A percentile compares a stretch with the other conserved stretches of the same genome.
These are phyloP conservation scores for Raffaelea ambrosiae DNA, from an alignment of 2,329 filamentous ascomycete genomes.

Conservation along the genomic window DNA sequence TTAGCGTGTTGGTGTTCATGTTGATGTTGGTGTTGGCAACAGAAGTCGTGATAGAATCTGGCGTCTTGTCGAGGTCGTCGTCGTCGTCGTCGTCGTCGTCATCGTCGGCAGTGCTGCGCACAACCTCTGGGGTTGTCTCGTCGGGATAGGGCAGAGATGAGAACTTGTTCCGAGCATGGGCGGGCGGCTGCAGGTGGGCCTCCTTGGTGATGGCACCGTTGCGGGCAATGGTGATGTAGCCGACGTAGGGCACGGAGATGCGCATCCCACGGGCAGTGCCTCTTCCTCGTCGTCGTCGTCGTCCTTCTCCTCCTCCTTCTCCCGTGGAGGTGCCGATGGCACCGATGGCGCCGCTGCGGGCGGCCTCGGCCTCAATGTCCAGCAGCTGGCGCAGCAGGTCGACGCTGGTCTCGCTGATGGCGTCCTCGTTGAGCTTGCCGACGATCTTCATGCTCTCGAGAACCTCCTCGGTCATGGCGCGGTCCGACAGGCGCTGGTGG, in stretches of 20 bases:
- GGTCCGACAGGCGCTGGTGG: constrained; percentile 30
- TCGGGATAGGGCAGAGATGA: not conserved
- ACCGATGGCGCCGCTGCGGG: constrained; percentile 9
- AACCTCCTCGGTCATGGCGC: constrained; percentile 28
- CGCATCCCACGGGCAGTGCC: constrained; percentile 11
- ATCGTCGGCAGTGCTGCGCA: not conserved
- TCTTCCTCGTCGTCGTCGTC: not conserved
- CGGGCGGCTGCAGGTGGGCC: not conserved
- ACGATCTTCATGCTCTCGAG: constrained; percentile 25
- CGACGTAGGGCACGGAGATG: constrained; percentile 34
- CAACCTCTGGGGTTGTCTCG: not conserved
- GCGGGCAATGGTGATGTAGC: constrained; percentile 25
- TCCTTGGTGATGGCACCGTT: constrained; percentile 10
- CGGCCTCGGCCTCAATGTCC: constrained; percentile 22
- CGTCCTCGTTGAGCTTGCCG: constrained; percentile 20
- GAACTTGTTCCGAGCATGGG: not conserved
- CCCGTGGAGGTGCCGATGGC: not conserved
- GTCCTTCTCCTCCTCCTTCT: not conserved
- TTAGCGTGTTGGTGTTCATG: too few relatives aligned
- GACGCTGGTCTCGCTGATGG: constrained; percentile 20
- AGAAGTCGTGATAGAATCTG: not conserved
- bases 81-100: not conserved
- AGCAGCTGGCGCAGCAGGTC: constrained; percentile 21
- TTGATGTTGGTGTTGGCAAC: too few relatives aligned
- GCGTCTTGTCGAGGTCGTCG: not conserved